A percentile compares a stretch with the other conserved stretches of the same genome.
Conservation (phyloP, 2,329 filamentous ascomycete species). For the Lachnellula occidentalis region DNA sequence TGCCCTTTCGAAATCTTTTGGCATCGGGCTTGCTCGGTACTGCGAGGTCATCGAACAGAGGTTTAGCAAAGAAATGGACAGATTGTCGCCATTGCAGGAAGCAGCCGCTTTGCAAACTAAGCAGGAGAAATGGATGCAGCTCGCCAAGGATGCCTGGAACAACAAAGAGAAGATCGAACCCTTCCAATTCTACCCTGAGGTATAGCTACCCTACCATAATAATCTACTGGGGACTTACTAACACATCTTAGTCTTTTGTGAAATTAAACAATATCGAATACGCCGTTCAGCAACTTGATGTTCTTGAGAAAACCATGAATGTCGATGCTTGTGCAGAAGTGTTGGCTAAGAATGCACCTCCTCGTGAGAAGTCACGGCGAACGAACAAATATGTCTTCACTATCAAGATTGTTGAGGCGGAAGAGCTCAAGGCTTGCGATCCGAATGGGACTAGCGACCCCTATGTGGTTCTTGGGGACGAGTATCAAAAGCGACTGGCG, state of each 20-base stretch:
- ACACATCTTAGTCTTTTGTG: slow-evolving; percentile 68
- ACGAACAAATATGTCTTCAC: slow-evolving; percentile 94
- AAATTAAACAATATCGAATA: slow-evolving; percentile 98
- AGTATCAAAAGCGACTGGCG: slow-evolving; percentile 92
- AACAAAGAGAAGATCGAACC: slow-evolving; percentile 91
- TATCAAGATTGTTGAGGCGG: slow-evolving; percentile 96
- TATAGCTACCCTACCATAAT: slow-evolving; percentile 36
- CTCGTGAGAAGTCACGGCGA: slow-evolving; percentile 58
- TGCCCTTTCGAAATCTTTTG: slow-evolving; percentile 76
- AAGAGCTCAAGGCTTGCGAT: slow-evolving; percentile 97
- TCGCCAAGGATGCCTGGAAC: slow-evolving; percentile 89
- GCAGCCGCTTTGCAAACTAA: slow-evolving; percentile 71
- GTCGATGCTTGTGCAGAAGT: slow-evolving; percentile 85
- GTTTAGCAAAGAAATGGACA: slow-evolving; percentile 90
- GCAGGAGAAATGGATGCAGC: slow-evolving; percentile 88
- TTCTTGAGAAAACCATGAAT: slow-evolving; percentile 82
- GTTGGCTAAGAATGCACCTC: slow-evolving; percentile 67
- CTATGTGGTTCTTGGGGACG: slow-evolving; percentile 93
- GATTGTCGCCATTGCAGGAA: slow-evolving; percentile 80
- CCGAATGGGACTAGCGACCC: slow-evolving; percentile 91
- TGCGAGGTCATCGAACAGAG: slow-evolving; percentile 84
- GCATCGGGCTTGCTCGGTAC: slow-evolving; percentile 76
- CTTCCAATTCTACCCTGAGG: slow-evolving; percentile 93
- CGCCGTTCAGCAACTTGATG: slow-evolving; percentile 86
- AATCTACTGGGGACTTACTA: slow-evolving; percentile 30